phyloP scores from a whole-genome alignment of 176 grass and related monocot genomes.

The Avena sativa region DNA sequence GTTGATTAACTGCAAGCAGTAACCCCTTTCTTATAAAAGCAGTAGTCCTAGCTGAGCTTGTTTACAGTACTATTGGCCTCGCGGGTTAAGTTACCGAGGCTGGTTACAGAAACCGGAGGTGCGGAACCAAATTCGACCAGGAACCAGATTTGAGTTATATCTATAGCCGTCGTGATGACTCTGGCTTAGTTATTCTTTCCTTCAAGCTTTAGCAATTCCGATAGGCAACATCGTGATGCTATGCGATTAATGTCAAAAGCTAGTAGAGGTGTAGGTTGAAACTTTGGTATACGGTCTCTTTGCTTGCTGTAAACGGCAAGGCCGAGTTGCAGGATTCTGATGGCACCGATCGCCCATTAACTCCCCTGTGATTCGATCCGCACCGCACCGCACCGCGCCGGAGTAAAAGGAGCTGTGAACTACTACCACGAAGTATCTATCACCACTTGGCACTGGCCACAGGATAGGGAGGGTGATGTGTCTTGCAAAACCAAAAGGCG shows the following conservation, averaged over 20 bases:
- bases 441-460: neutral
- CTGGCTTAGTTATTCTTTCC: neutral
- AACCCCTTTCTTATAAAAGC: too few relatives aligned
- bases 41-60: too few relatives aligned
- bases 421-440: neutral
- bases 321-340: neutral
- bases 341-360: neutral
- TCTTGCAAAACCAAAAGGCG: constrained; percentile 18
- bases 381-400: neutral
- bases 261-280: neutral
- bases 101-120: too few relatives aligned
- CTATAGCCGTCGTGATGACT: neutral
- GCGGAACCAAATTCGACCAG: too few relatives aligned
- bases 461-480: neutral
- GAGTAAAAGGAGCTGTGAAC: neutral
- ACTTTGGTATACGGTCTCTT: neutral
- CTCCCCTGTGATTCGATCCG: neutral
- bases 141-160: too few relatives aligned
- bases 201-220: neutral
- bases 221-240: neutral
- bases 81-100: too few relatives aligned
- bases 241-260: neutral
- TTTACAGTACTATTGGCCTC: too few relatives aligned
- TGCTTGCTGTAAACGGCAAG: neutral
- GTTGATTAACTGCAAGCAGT: too few relatives aligned